Conservation (phyloP, 2,329 filamentous ascomycete genomes). For the Colletotrichum cordylinicola region DNA sequence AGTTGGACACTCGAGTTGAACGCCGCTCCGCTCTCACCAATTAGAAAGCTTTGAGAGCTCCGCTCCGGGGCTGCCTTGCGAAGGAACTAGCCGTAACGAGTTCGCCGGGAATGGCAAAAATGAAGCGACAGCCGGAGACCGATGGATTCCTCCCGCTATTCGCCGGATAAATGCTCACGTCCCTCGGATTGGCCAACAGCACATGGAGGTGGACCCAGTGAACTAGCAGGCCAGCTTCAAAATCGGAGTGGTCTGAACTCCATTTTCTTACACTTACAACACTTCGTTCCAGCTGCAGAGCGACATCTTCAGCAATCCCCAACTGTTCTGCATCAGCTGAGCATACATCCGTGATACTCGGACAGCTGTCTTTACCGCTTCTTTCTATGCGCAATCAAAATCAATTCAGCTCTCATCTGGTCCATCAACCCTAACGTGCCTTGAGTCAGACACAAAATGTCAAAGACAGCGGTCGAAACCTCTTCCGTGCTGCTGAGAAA, state of each 20-base stretch:
- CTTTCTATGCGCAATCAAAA: not conserved
- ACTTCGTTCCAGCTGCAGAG: not conserved
- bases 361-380: not conserved
- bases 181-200: not conserved
- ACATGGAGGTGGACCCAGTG: not conserved
- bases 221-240: not conserved
- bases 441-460: not conserved
- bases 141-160: not conserved
- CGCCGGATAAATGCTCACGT: not conserved
- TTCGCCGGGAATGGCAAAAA: not conserved
- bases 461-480: not conserved
- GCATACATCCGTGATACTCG: fast-evolving
- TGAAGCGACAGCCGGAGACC: not conserved
- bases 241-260: not conserved
- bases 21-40: not conserved
- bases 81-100: not conserved
- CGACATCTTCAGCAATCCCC: not conserved
- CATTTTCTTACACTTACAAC: not conserved
- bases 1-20: fast-evolving
- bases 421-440: fast-evolving
- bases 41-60: not conserved
- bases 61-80: not conserved
- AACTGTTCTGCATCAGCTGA: not conserved
- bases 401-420: not conserved
- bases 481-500: not conserved